Base-by-base conservation (phyloP, 2,329 filamentous ascomycete species). In the Didymella arachidicola region DNA sequence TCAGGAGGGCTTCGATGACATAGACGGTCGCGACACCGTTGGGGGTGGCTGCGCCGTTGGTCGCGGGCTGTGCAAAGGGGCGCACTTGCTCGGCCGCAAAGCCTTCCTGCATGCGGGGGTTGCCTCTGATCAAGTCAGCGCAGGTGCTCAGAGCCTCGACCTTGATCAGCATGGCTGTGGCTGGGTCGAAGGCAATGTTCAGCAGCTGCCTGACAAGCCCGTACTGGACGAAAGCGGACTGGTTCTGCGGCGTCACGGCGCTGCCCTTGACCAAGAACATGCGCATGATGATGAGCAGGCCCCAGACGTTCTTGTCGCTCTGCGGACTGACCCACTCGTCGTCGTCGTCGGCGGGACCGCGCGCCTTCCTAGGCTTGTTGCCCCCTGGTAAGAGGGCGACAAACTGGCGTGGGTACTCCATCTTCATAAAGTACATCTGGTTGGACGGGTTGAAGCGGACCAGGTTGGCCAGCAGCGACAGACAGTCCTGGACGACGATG, bases 341-440 rank as follows among this genome's bases (percentile, higher is more conserved):
- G 61, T 88, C 86, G 39, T 69, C 66, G 47, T 83, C 82, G 25
- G 83, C 82, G 12, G 45, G 19, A 19, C 29, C 22, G 46, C 22
- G 18, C 83, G 79, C 38, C 83, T 82, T 55, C 82, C 79, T 57
- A 83, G 81, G 19, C 39, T 65, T 84, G 79, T 85, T 82, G 69
- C 85, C 80, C 75, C 83, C 81, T n/a, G 79, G 83, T 19, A 97
- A 81, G 32, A 98, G 81, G 36, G 84, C 84, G 16, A 88, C 84
- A 46, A 97, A 81, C 66, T 88, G 89, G 22, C 85, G 83, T 14
- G 96, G 87, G 71, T 89, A 93, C 1, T 92, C 93, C 43, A 91
- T 94, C 75, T 99, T 95, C 56, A 94, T 86, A 76, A 99, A 98
- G 55, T 94, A 88, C 11, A 92, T 92, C 77, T 99, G 95, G 71